A percentile compares a stretch with the other conserved stretches of the same genome.
Conservation (phyloP, 139 green algal species). For the Chlorella sp. region DNA sequence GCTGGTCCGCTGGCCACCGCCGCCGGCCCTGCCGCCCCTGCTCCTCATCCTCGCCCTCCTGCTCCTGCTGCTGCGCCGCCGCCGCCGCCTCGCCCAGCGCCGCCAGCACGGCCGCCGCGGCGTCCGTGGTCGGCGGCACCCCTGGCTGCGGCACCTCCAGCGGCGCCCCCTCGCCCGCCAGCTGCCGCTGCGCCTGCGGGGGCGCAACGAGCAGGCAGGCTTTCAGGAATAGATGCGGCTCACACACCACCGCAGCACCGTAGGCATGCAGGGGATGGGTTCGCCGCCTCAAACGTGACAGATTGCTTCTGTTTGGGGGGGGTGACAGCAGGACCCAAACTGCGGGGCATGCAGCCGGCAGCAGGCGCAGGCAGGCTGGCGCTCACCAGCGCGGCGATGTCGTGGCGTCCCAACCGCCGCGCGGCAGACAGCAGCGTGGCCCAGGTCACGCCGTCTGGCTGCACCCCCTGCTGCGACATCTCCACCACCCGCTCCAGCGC, state of each 20-base stretch:
- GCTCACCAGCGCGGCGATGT: neutral
- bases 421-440: constrained; percentile 18
- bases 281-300: neutral
- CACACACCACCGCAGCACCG: neutral
- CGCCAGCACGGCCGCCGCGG: neutral
- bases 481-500: neutral
- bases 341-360: neutral
- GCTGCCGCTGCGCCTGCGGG: too few relatives aligned
- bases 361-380: neutral
- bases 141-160: too few relatives aligned
- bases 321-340: neutral
- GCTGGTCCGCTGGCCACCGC: constrained; percentile 1
- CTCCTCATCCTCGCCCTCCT: neutral
- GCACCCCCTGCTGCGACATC: neutral
- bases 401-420: neutral
- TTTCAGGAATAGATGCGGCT: too few relatives aligned
- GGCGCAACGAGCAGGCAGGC: neutral
- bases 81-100: neutral
- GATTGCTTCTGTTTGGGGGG: neutral
- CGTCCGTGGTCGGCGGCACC: neutral
- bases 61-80: neutral
- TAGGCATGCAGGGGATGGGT: neutral
- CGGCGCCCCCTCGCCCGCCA: too few relatives aligned
- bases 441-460: constrained; percentile 17
- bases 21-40: neutral